Conservation (phyloP, 2,329 filamentous ascomycete species). For the Cercospora sp. region DNA sequence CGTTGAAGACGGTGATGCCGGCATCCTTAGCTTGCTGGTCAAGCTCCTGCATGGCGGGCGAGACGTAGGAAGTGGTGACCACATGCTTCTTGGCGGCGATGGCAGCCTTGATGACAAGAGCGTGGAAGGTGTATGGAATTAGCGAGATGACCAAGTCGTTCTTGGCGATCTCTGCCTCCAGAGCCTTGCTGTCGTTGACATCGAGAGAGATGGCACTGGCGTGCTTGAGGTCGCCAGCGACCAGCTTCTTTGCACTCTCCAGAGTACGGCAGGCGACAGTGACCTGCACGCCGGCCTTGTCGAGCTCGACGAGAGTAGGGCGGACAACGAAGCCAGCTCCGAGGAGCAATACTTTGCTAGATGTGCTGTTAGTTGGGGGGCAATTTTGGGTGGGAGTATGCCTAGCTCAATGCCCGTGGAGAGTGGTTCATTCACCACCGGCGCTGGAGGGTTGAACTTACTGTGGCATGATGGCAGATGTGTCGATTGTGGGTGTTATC, state of each 20-base stretch:
- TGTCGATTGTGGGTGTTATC: not conserved
- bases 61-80: constrained; percentile 92
- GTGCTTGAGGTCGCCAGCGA: constrained; percentile 65
- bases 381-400: not conserved
- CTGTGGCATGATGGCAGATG: constrained; percentile 11
- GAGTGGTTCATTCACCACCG: not conserved
- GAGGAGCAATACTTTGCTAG: constrained; percentile 50
- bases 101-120: constrained; percentile 85
- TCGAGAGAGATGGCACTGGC: constrained; percentile 79
- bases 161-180: constrained; percentile 78
- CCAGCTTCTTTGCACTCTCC: constrained; percentile 72
- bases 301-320: constrained; percentile 60
- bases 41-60: constrained; percentile 86
- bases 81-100: constrained; percentile 95
- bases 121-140: constrained; percentile 91
- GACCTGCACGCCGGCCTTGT: constrained; percentile 57
- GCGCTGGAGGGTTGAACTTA: not conserved
- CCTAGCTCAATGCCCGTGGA: not conserved
- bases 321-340: constrained; percentile 57
- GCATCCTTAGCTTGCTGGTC: constrained; percentile 81
- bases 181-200: constrained; percentile 71
- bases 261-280: constrained; percentile 78
- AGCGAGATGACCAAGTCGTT: constrained; percentile 58
- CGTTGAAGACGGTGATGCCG: constrained; percentile 96
- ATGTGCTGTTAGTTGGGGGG: not conserved